Conservation (phyloP, 192 early-diverging fungal genomes). For the Coemansia sp. region DNA sequence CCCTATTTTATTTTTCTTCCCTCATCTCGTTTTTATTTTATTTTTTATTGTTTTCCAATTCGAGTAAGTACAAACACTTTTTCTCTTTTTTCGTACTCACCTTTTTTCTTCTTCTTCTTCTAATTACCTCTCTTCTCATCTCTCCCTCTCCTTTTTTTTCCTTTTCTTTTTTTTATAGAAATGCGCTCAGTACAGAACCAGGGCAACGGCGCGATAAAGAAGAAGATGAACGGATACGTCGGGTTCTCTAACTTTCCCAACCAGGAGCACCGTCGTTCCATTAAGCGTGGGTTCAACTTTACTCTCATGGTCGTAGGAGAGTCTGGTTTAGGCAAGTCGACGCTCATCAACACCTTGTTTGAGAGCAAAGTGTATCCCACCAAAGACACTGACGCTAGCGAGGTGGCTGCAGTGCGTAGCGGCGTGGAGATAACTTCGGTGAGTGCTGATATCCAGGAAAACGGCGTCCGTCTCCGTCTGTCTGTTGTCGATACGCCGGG, state of each 20-base stretch:
- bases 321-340: slow-evolving; percentile 94
- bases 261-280: slow-evolving; percentile 89
- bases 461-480: slow-evolving; percentile 86
- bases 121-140: background rate
- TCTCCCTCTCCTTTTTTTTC: background rate
- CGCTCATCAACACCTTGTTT: slow-evolving; percentile 96
- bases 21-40: background rate
- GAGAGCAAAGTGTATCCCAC: slow-evolving; percentile 82
- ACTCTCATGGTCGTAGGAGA: slow-evolving; percentile 96
- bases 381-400: slow-evolving; percentile 59
- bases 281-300: slow-evolving; percentile 94
- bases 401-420: background rate
- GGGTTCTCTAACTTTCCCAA: slow-evolving; percentile 92
- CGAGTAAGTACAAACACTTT: background rate
- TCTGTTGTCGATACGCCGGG: slow-evolving; percentile 97
- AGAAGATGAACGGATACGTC: slow-evolving; percentile 78
- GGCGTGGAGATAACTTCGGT: slow-evolving; percentile 75
- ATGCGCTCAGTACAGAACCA: slow-evolving; percentile 27
- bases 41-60: background rate
- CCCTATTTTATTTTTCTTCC: no score
- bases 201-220: slow-evolving; percentile 39
- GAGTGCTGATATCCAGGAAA: slow-evolving; percentile 90
- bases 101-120: background rate
- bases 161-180: background rate
- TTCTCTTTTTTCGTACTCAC: background rate